Conservation (phyloP, 2,329 filamentous ascomycete genomes). For the Cadophora malorum region DNA sequence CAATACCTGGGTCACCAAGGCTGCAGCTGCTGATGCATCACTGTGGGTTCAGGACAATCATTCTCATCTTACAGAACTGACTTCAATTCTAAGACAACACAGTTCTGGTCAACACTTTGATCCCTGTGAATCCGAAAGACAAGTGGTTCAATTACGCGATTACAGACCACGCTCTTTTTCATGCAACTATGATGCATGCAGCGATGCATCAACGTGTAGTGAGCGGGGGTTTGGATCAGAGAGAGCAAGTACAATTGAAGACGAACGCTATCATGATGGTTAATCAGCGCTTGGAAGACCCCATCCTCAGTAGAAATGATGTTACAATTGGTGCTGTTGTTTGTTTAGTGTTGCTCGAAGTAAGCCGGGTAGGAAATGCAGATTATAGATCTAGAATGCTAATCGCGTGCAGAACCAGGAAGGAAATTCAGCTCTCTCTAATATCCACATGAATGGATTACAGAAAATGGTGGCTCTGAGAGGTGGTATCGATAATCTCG, state of each 20-base stretch:
- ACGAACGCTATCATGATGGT: conserved; percentile 6
- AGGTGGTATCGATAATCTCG: conserved; percentile 4
- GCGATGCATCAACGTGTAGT: conserved; percentile 12
- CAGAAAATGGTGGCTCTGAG: conserved; percentile 5
- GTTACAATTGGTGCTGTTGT: conserved; percentile 6
- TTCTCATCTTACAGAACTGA: not conserved
- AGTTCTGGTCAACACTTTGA: not conserved
- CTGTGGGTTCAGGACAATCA: not conserved
- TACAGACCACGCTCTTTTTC: conserved; percentile 1
- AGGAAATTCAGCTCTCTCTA: not conserved
- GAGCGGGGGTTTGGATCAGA: not conserved
- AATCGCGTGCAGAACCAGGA: conserved; percentile 2
- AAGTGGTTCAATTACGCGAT: conserved; percentile 14
- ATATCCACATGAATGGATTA: conserved; percentile 7
- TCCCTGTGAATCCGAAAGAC: conserved; percentile 10
- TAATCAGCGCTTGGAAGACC: conserved; percentile 9
- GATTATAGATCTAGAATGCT: not conserved
- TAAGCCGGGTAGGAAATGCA: not conserved
- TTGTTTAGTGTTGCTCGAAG: conserved; percentile 5
- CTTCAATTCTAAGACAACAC: not conserved
- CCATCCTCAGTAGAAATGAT: not conserved
- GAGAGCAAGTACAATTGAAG: conserved; percentile 1
- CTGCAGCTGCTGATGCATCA: conserved; percentile 12
- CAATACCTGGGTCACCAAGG: not conserved
- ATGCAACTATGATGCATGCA: conserved; percentile 9